Evolutionary conservation across 768 basidiomycete species (phyloP), one percentile per base, ranked within the genome.

Genomic region (Rickenella mellea): DNA sequence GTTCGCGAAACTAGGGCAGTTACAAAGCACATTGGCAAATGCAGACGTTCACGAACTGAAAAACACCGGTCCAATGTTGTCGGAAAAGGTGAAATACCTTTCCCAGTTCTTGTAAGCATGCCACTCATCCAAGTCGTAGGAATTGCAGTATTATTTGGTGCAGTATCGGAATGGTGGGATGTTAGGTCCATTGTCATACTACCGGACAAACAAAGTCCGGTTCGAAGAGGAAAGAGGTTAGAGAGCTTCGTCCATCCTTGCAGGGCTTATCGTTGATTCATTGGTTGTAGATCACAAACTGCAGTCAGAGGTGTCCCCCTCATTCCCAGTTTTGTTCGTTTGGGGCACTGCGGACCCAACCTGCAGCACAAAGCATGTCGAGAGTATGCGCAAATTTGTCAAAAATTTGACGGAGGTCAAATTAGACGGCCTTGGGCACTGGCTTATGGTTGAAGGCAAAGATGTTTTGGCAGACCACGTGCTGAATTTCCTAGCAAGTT

Each of bases 111-210:
- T n/a, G n/a, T 36, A 10, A 15, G 5, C 32, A 33, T 33, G 5
- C 8, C 15, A 22, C 19, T 15, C 15, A 30, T 30, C 10, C 38
- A 15, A 44, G 15, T 49, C 30, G 15, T 50, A 82, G 80, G 83
- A 85, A 51, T 57, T 74, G 14, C 55, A 68, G 17, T 72, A 72
- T 46, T 78, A 83, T 50, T 19, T 66, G 12, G 54, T 65, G 4
- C 59, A 70, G 43, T 67, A 75, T 15, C 48, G 59, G 20, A 63
- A 68, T 41, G 72, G 71, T 14, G 64, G 64, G 19, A 76, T 89
- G 75, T 65, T 67, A 15, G 83, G 82, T 2, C 82, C 85, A 3
- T 57, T 86, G n/a, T 83, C 81, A 44, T 89, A 84, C 55, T 88
- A 87, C 48, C 73, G 83, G 25, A 85, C 81, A 2, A 56, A 64